phyloP scores from a whole-genome alignment of 1,284 basidiomycete genomes.

The Ustilago tritici region DNA sequence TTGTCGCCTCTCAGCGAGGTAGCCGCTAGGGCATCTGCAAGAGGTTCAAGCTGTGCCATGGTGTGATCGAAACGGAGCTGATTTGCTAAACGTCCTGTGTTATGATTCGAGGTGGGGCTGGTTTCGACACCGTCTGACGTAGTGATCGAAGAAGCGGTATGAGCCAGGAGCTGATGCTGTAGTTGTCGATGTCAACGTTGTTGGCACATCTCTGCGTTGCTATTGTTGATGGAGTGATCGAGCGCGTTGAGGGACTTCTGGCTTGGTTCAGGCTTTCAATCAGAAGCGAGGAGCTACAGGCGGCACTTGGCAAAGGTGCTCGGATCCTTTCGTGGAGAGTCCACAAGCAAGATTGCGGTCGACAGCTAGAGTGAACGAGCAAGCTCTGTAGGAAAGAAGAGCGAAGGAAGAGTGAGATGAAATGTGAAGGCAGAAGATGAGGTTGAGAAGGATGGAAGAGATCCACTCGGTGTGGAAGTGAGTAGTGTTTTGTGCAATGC shows the following conservation, averaged over 20 bases:
- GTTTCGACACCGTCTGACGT: neutral
- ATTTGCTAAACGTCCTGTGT: neutral
- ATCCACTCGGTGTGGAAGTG: neutral
- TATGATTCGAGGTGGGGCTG: neutral
- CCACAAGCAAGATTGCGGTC: neutral
- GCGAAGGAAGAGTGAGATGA: slow-evolving; percentile 2
- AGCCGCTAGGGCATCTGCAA: slow-evolving; percentile 19
- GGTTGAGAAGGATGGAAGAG: neutral
- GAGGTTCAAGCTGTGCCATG: slow-evolving; percentile 35
- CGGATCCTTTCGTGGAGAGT: neutral
- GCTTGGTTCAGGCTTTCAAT: neutral
- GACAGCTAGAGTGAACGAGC: neutral
- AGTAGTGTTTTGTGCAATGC: neutral
- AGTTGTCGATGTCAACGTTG: slow-evolving; percentile 9
- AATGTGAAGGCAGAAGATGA: neutral
- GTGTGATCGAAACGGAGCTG: neutral
- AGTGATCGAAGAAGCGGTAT: neutral
- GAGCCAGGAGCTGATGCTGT: slow-evolving; percentile 1
- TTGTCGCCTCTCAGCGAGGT: slow-evolving; percentile 6
- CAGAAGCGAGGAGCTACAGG: neutral
- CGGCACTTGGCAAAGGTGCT: neutral
- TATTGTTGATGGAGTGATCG: neutral
- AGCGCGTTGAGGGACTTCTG: neutral
- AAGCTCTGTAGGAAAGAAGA: neutral
- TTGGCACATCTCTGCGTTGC: slow-evolving; percentile 11